These are phyloP conservation scores for Daucus carota DNA, from an alignment of 129 eudicot species.

Conservation along the genomic window DNA sequence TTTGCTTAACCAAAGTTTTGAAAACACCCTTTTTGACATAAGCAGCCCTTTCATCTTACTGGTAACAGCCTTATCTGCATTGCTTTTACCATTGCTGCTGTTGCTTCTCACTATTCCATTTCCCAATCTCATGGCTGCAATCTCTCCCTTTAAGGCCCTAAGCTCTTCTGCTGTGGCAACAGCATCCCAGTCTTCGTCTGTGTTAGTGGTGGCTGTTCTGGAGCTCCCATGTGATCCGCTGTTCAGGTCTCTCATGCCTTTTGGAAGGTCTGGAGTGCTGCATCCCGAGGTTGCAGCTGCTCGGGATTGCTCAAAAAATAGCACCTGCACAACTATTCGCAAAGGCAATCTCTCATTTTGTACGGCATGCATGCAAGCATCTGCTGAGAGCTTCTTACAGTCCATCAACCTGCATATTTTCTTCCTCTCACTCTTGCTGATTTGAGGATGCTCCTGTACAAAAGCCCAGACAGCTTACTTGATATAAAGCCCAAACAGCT, in stretches of 20 bases:
- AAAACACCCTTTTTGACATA: constrained; percentile 56
- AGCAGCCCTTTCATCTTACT: constrained; percentile 69
- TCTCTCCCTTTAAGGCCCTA: constrained; percentile 74
- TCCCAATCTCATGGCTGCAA: constrained; percentile 60
- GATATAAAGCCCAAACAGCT: not conserved
- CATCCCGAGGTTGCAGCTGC: constrained; percentile 88
- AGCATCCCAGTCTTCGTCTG: constrained; percentile 94
- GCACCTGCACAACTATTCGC: constrained; percentile 82
- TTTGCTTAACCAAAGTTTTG: constrained; percentile 72
- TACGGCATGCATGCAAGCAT: constrained; percentile 94
- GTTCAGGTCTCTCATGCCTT: constrained; percentile 59
- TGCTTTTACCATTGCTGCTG: constrained; percentile 26
- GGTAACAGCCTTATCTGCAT: constrained; percentile 45
- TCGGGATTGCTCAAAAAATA: constrained; percentile 90
- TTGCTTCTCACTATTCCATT: constrained; percentile 30
- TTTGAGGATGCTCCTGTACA: constrained; percentile 75
- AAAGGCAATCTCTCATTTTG: constrained; percentile 96
- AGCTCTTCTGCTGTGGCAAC: constrained; percentile 85
- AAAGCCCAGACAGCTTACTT: not conserved
- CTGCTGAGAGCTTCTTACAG: constrained; percentile 95
- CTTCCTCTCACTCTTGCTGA: constrained; percentile 91
- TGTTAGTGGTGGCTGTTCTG: constrained; percentile 47
- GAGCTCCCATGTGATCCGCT: constrained; percentile 63
- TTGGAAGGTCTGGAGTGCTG: constrained; percentile 97
- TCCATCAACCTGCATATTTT: constrained; percentile 76